Percentiles rank a stretch among this genome's conserved stretches.
phyloP scores from a whole-genome alignment of 73 alveolate genomes.

The Symbiodinium natans region DNA sequence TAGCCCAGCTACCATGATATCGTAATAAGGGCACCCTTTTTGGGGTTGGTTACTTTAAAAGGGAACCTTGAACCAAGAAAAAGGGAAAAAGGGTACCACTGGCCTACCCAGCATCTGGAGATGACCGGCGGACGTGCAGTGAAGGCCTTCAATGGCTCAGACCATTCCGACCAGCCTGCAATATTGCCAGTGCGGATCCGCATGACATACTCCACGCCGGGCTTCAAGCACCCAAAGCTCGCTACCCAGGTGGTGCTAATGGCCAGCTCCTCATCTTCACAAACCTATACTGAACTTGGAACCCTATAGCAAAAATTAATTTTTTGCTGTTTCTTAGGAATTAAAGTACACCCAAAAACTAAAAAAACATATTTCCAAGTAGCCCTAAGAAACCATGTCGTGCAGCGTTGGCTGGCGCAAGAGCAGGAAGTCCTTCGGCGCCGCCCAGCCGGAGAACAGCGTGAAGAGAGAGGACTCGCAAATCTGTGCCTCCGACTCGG shows the following conservation, averaged over 20 bases:
- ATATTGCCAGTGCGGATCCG: constrained; percentile 68
- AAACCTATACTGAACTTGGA: too few species aligned
- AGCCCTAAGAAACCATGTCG: too few species aligned
- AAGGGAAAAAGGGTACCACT: too few species aligned
- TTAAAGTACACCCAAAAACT: too few species aligned
- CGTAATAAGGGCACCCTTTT: too few species aligned
- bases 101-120: constrained; percentile 33
- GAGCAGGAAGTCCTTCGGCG: constrained; percentile 44
- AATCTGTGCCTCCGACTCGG: constrained; percentile 64
- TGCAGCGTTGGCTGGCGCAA: constrained; percentile 38
- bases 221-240: constrained; percentile 51
- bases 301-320: too few species aligned
- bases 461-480: constrained; percentile 66
- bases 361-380: too few species aligned
- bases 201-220: constrained; percentile 32
- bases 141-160: constrained; percentile 23
- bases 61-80: too few species aligned
- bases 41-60: too few species aligned
- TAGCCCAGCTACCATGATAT: too few species aligned
- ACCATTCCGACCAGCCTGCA: constrained; percentile 91
- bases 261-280: constrained; percentile 7
- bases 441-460: constrained; percentile 63
- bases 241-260: constrained; percentile 48
- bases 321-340: too few species aligned
- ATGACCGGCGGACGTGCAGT: constrained; percentile 54